phyloP scores from a whole-genome alignment of 2,329 filamentous ascomycete species.

The Fusarium sp. region DNA sequence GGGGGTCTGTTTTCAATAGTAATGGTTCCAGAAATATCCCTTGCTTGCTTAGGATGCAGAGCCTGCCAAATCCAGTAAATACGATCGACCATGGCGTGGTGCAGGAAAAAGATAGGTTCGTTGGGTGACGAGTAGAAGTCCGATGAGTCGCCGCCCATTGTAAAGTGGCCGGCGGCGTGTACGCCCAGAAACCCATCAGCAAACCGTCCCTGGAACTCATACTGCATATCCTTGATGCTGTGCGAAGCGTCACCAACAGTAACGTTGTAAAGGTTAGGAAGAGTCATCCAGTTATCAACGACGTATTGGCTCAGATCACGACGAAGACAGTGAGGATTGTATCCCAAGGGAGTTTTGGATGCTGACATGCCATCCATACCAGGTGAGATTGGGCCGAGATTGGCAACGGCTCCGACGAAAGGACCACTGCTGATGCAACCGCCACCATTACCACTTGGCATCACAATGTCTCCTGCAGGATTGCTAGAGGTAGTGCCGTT shows the following conservation, averaged over 20 bases:
- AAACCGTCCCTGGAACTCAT: constrained; percentile 17
- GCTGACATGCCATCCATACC: constrained; percentile 6
- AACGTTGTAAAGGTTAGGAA: constrained; percentile 1
- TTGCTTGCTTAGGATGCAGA: background rate
- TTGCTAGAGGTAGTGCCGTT: background rate
- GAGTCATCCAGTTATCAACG: constrained; percentile 10
- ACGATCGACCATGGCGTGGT: constrained; percentile 18
- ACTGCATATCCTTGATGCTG: constrained; percentile 6
- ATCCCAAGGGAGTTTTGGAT: background rate
- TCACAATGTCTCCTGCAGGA: background rate
- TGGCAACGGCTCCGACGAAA: background rate
- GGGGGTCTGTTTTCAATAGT: constrained; percentile 12
- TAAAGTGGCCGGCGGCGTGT: constrained; percentile 11
- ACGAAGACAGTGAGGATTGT: constrained; percentile 14
- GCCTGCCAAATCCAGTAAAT: constrained; percentile 27
- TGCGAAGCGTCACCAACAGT: background rate
- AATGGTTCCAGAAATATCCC: constrained; percentile 19
- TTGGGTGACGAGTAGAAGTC: constrained; percentile 23
- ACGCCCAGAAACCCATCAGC: constrained; percentile 3
- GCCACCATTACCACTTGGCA: background rate
- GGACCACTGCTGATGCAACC: constrained; percentile 3
- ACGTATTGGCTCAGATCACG: background rate
- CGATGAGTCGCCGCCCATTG: constrained; percentile 4
- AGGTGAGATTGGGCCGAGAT: constrained; percentile 6
- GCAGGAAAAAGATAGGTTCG: constrained; percentile 8